Evolutionary conservation across 371 early-diverging fungal genomes (phyloP), one percentile per base, ranked within the genome.

Genomic region (Apophysomyces elegans): DNA sequence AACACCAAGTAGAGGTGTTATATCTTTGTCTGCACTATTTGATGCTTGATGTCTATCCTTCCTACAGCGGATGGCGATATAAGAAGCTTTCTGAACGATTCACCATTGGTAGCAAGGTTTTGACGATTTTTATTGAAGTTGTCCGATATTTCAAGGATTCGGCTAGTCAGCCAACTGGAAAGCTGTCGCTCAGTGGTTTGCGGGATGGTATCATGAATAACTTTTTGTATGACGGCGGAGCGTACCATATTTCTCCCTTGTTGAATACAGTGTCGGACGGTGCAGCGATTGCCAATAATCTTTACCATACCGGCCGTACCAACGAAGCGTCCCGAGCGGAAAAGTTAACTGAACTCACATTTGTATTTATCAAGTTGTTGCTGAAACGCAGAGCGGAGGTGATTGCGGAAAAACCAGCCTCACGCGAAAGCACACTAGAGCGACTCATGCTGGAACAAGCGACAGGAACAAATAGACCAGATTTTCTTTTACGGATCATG

Each of bases 61-160:
- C 71, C 3, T 80, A 83, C 61, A 62, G 76, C 26, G 56, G 44
- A 1, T 83, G 83, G 83, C 74, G 79, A 1, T 83, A 83, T 65
- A 73, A 73, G 62, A 54, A 65, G 2, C n/a, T 80, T 4, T 77
- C 77, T 2, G 77, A 83, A 32, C 77, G 80, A 7, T 78, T 68
- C 64, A 58, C 71, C 26, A 76, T 83, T 56, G 80, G 83, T 6
- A 63, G 62, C 63, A 80, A 75, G 64, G 67, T 78, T 7, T 39
- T 83, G 7, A 37, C 58, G 5, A 75, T 78, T 37, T 77, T 83
- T 58, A 74, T 71, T 36, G 70, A 75, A 32, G 63, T 83, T 8
- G 70, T 58, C 0, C 69, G 59, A 11, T 69, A 74, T n/a, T 82
- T 76, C 59, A 65, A 62, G 18, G 68, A 61, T 12, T 37, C 57